phyloP scores from a whole-genome alignment of 1,284 basidiomycete genomes.

The Trichosporon faecale region DNA sequence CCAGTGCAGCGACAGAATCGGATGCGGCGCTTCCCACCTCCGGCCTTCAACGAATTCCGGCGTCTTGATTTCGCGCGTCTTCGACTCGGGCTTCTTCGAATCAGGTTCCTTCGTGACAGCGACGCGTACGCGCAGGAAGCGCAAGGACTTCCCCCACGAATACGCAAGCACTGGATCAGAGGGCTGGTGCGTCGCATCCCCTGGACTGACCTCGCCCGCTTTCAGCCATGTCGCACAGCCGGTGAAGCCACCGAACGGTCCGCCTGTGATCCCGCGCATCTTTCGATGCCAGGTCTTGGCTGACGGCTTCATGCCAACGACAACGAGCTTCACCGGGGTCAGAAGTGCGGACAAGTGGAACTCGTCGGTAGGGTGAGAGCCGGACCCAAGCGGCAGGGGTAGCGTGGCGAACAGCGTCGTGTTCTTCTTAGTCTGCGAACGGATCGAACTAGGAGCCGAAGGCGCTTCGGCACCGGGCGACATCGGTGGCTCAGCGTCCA shows the following conservation, averaged over 20 bases:
- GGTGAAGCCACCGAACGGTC: constrained; percentile 56
- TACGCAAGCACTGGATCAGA: constrained; percentile 70
- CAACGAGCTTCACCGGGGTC: constrained; percentile 83
- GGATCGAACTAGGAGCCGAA: constrained; percentile 22
- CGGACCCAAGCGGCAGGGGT: constrained; percentile 76
- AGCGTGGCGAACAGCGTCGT: constrained; percentile 72
- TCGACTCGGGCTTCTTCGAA: constrained; percentile 18
- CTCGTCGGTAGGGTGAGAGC: constrained; percentile 72
- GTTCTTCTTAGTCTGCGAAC: constrained; percentile 51
- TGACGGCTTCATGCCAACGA: constrained; percentile 87
- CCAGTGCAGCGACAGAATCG: constrained; percentile 55
- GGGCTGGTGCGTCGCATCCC: constrained; percentile 9
- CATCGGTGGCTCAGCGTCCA: constrained; percentile 36
- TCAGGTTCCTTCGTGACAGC: constrained; percentile 9
- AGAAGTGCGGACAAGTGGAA: constrained; percentile 82
- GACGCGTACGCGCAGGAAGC: constrained; percentile 60
- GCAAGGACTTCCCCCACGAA: constrained; percentile 70
- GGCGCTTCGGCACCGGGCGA: constrained; percentile 21
- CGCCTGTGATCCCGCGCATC: constrained; percentile 57
- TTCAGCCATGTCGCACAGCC: constrained; percentile 77
- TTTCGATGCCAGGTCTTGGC: constrained; percentile 90
- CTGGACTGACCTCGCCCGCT: constrained; percentile 26
- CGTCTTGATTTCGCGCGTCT: constrained; percentile 18
- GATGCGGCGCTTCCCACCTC: constrained; percentile 42
- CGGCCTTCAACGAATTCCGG: constrained; percentile 49